A percentile compares a stretch with the other conserved stretches of the same genome.
Conservation (phyloP, 73 alveolate species). For the Paramecium biaurelia region DNA sequence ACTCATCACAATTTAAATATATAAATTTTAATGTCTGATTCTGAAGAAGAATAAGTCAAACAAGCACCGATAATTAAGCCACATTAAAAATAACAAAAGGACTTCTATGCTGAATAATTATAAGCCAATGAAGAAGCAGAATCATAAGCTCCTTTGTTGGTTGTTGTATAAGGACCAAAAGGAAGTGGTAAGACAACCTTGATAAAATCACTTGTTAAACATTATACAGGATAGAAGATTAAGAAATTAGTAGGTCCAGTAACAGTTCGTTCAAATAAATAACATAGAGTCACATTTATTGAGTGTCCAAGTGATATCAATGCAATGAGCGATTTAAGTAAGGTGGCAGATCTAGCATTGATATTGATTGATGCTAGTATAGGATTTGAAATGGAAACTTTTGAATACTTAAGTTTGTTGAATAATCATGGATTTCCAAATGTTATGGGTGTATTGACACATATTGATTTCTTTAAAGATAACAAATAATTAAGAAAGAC, state of each 20-base stretch:
- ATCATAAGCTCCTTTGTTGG: slow-evolving; percentile 39
- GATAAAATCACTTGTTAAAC: slow-evolving; percentile 96
- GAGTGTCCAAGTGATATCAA: slow-evolving; percentile 99
- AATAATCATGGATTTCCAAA: slow-evolving; percentile 98
- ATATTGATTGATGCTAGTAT: slow-evolving; percentile 97
- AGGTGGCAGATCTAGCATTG: slow-evolving; percentile 97
- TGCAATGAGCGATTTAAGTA: slow-evolving; percentile 98
- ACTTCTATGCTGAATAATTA: slow-evolving; percentile 35
- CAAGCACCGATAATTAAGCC: slow-evolving; percentile 30
- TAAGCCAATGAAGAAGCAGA: slow-evolving; percentile 43
- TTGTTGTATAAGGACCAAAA: slow-evolving; percentile 57
- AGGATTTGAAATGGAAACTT: slow-evolving; percentile 99
- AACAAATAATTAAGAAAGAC: slow-evolving; percentile 97
- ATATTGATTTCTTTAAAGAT: slow-evolving; percentile 97
- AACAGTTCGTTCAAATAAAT: slow-evolving; percentile 89
- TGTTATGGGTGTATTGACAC: slow-evolving; percentile 99
- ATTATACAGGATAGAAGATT: slow-evolving; percentile 91
- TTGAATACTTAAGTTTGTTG: slow-evolving; percentile 95
- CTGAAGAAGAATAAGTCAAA: not conserved
- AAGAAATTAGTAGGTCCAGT: slow-evolving; percentile 89
- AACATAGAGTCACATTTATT: slow-evolving; percentile 92
- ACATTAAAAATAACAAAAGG: slow-evolving; percentile 33
- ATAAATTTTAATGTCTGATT: slow-evolving; percentile 48
- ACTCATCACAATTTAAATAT: slow-evolving; percentile 17
- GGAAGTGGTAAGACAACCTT: slow-evolving; percentile 99